Percentiles rank a stretch among this genome's conserved stretches.
Conservation (phyloP, 331 rosid species). For the Saraca asoca region DNA sequence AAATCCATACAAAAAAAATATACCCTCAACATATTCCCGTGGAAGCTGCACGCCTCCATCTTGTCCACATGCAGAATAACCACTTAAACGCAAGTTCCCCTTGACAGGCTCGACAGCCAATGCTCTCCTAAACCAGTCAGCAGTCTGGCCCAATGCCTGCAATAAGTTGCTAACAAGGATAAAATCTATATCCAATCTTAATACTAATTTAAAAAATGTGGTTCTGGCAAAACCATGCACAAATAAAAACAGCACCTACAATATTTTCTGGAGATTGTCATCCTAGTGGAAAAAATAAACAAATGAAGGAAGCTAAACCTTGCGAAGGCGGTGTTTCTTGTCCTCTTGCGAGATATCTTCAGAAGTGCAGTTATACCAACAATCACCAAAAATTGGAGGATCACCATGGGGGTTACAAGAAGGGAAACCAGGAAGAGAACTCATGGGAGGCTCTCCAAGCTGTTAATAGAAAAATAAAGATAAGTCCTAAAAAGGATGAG, state of each 20-base stretch:
- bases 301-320: constrained; percentile 48
- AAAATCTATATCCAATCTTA: constrained; percentile 30
- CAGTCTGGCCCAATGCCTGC: constrained; percentile 96
- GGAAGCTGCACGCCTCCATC: constrained; percentile 99
- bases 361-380: constrained; percentile 95
- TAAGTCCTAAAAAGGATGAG: constrained; percentile 26
- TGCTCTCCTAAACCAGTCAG: constrained; percentile 84
- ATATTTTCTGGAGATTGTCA: background rate
- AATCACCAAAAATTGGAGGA: constrained; percentile 86
- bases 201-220: constrained; percentile 14
- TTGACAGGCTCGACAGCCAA: constrained; percentile 54
- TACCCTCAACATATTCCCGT: constrained; percentile 88
- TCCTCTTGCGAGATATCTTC: constrained; percentile 94
- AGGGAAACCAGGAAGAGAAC: constrained; percentile 57
- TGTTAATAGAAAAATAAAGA: constrained; percentile 33
- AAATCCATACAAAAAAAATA: constrained; percentile 25
- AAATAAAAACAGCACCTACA: constrained; percentile 17
- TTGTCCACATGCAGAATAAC: constrained; percentile 99
- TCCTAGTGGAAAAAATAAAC: constrained; percentile 7
- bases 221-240: constrained; percentile 16
- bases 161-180: constrained; percentile 32
- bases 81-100: constrained; percentile 90
- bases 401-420: constrained; percentile 75
- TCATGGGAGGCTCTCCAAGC: constrained; percentile 92
- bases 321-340: constrained; percentile 79